These are phyloP conservation scores for Chrysosporium queenslandicum DNA, from an alignment of 2,329 filamentous ascomycete genomes.

Conservation along the genomic window DNA sequence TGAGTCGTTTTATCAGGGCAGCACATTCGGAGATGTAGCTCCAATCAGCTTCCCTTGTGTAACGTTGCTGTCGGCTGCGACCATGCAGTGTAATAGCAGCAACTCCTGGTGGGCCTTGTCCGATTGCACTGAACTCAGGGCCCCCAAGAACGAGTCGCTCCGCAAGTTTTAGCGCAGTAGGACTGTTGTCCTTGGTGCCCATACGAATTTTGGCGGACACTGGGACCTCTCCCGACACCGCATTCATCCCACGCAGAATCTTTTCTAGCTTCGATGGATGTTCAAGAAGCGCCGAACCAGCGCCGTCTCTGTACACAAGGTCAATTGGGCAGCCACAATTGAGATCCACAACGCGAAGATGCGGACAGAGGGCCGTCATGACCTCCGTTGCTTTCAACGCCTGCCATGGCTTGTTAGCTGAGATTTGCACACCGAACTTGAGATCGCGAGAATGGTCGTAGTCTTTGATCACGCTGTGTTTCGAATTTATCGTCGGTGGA, in stretches of 20 bases:
- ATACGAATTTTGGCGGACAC: slow-evolving; percentile 93
- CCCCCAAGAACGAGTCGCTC: slow-evolving; percentile 75
- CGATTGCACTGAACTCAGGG: slow-evolving; percentile 56
- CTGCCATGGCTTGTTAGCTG: slow-evolving; percentile 82
- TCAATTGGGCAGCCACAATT: slow-evolving; percentile 98
- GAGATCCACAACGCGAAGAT: slow-evolving; percentile 81
- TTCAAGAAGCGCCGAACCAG: slow-evolving; percentile 87
- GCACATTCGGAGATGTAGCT: slow-evolving; percentile 85
- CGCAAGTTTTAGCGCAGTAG: slow-evolving; percentile 70
- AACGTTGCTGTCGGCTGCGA: slow-evolving; percentile 84
- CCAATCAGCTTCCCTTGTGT: slow-evolving; percentile 90
- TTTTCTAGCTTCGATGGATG: slow-evolving; percentile 78
- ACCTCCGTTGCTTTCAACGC: slow-evolving; percentile 81
- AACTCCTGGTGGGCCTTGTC: slow-evolving; percentile 66
- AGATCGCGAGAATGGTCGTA: slow-evolving; percentile 78
- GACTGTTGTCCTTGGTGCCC: slow-evolving; percentile 69
- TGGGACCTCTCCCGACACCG: slow-evolving; percentile 78
- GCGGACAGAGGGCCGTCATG: slow-evolving; percentile 64
- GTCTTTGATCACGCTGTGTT: slow-evolving; percentile 51
- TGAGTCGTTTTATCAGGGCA: slow-evolving; percentile 69
- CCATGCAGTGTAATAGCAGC: slow-evolving; percentile 95
- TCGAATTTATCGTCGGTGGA: slow-evolving; percentile 55
- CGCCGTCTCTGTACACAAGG: slow-evolving; percentile 76
- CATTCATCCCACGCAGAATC: slow-evolving; percentile 92
- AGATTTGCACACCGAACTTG: slow-evolving; percentile 86